These are phyloP conservation scores for Filobasidium wieringae DNA, from an alignment of 768 basidiomycete genomes.

Conservation along the genomic window DNA sequence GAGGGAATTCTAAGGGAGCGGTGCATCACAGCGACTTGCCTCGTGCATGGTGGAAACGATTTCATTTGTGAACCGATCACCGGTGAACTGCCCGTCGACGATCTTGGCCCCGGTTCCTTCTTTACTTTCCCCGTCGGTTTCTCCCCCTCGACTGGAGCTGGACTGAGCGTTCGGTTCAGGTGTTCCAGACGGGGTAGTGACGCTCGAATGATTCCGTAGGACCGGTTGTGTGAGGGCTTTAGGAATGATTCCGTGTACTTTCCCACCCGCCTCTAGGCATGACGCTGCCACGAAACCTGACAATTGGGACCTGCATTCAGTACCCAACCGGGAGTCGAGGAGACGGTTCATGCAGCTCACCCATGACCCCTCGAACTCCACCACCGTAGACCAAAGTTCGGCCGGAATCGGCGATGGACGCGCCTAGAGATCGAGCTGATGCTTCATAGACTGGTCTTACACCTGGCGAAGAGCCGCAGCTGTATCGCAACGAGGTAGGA, in stretches of 20 bases:
- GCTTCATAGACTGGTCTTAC: constrained; percentile 50
- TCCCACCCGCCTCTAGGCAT: constrained; percentile 55
- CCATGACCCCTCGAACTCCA: constrained; percentile 75
- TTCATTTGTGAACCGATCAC: constrained; percentile 23
- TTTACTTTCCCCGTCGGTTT: constrained; percentile 52
- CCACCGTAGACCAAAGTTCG: constrained; percentile 77
- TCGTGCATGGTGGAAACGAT: constrained; percentile 38
- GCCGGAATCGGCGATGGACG: constrained; percentile 52
- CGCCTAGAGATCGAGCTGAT: constrained; percentile 67
- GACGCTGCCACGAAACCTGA: constrained; percentile 41
- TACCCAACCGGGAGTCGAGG: not conserved
- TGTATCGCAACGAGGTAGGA: too few relatives aligned
- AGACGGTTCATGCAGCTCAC: constrained; percentile 38
- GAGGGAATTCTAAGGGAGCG: not conserved
- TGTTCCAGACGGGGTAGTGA: constrained; percentile 12
- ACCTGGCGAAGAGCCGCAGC: constrained; percentile 65
- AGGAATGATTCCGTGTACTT: constrained; percentile 67
- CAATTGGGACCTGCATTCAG: not conserved
- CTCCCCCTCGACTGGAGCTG: constrained; percentile 41
- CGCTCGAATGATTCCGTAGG: constrained; percentile 20
- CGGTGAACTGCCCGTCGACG: constrained; percentile 15
- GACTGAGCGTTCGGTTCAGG: not conserved
- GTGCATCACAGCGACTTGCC: constrained; percentile 18
- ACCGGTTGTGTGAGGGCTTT: constrained; percentile 54
- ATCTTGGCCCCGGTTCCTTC: constrained; percentile 30